phyloP scores from a whole-genome alignment of 2,329 filamentous ascomycete species.

The Microcera coccophila region DNA sequence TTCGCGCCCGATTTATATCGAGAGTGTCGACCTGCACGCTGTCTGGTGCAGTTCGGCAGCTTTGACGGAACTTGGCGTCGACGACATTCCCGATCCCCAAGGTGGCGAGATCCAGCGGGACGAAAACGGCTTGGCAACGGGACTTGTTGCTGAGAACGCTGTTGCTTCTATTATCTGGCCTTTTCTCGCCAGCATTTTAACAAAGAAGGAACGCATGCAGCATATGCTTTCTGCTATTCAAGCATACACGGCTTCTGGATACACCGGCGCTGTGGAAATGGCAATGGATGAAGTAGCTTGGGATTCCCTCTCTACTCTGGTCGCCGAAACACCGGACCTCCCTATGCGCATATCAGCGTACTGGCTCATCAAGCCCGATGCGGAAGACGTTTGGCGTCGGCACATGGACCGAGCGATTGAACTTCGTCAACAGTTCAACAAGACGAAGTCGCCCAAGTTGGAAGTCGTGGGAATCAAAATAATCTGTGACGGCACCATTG shows the following conservation, averaged over 20 bases:
- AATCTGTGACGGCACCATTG: slow-evolving; percentile 60
- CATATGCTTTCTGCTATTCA: slow-evolving; percentile 46
- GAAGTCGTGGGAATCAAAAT: slow-evolving; percentile 59
- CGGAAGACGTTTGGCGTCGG: slow-evolving; percentile 35
- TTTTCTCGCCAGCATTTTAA: slow-evolving; percentile 45
- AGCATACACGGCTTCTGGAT: slow-evolving; percentile 49
- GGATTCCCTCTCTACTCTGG: slow-evolving; percentile 47
- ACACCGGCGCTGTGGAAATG: slow-evolving; percentile 56
- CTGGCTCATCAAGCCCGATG: slow-evolving; percentile 52
- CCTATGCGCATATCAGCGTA: slow-evolving; percentile 50
- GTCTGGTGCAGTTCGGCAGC: slow-evolving; percentile 54
- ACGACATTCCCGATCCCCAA: slow-evolving; percentile 43
- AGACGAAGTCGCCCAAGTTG: slow-evolving; percentile 35
- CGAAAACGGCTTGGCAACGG: slow-evolving; percentile 43
- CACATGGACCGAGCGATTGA: slow-evolving; percentile 51
- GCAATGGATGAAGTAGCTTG: slow-evolving; percentile 58
- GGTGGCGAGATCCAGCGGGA: slow-evolving; percentile 53
- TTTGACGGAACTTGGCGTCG: slow-evolving; percentile 45
- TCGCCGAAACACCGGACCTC: slow-evolving; percentile 25
- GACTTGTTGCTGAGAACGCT: slow-evolving; percentile 50
- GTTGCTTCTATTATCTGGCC: slow-evolving; percentile 54
- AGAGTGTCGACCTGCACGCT: slow-evolving; percentile 54
- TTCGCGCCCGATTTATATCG: slow-evolving; percentile 52
- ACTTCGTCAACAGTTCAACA: slow-evolving; percentile 35
- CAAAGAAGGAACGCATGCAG: slow-evolving; percentile 45